A percentile compares a stretch with the other conserved stretches of the same genome.
Conservation (phyloP, 768 basidiomycete genomes). For the Tubosaeta brunneosetosa region DNA sequence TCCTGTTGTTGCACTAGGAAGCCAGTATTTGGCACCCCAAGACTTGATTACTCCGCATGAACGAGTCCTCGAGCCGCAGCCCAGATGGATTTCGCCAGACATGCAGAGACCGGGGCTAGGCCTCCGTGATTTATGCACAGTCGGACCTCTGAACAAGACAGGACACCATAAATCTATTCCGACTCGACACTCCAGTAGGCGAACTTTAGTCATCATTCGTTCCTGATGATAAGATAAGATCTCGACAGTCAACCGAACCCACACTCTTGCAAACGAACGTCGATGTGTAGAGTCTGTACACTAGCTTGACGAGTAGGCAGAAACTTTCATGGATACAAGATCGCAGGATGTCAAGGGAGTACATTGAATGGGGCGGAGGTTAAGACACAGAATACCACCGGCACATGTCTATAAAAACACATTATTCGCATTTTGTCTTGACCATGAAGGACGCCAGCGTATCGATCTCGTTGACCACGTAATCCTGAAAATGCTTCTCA, state of each 20-base stretch:
- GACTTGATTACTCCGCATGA: not conserved
- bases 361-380: constrained; percentile 11
- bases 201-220: constrained; percentile 12
- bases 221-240: constrained; percentile 25
- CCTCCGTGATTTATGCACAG: constrained; percentile 1
- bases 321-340: constrained; percentile 2
- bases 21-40: too few species aligned
- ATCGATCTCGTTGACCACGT: constrained; percentile 66
- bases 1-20: not conserved
- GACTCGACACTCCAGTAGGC: not conserved
- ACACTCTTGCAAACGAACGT: not conserved
- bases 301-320: not conserved
- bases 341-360: constrained; percentile 7
- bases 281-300: not conserved
- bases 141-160: too few species aligned
- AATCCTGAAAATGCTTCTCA: constrained; percentile 68
- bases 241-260: not conserved
- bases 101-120: not conserved
- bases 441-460: constrained; percentile 81
- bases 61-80: not conserved
- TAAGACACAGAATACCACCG: constrained; percentile 9
- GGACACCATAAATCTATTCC: not conserved
- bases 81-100: not conserved
- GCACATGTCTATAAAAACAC: constrained; percentile 16
- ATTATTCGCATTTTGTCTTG: constrained; percentile 50